phyloP scores from a whole-genome alignment of 2,329 filamentous ascomycete genomes.

The Calonectria henricotiae region DNA sequence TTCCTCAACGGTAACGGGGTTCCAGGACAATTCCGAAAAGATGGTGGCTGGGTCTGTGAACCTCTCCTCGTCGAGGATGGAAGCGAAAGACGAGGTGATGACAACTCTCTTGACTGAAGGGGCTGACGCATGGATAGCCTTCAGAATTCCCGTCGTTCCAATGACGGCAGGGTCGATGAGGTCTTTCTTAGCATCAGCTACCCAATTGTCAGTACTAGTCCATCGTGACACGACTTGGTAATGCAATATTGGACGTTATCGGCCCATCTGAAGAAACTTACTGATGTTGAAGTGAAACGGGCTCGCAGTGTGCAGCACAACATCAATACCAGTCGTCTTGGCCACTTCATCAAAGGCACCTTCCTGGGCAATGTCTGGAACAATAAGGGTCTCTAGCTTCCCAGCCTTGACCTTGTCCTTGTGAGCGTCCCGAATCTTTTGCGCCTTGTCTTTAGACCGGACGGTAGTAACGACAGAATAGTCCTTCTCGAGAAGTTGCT shows the following conservation, averaged over 20 bases:
- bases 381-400: conserved; percentile 71
- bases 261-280: conserved; percentile 41
- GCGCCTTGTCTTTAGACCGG: conserved; percentile 69
- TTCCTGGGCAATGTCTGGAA: conserved; percentile 83
- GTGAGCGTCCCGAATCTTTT: conserved; percentile 67
- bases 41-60: conserved; percentile 59
- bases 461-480: conserved; percentile 72
- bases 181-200: conserved; percentile 67
- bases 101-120: conserved; percentile 80
- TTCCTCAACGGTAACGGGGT: conserved; percentile 67
- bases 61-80: conserved; percentile 63
- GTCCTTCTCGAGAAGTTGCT: conserved; percentile 68
- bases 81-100: conserved; percentile 72
- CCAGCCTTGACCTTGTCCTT: conserved; percentile 58
- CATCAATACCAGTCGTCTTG: conserved; percentile 67
- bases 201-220: not conserved
- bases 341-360: conserved; percentile 81
- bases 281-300: conserved; percentile 72
- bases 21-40: conserved; percentile 70
- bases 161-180: conserved; percentile 73
- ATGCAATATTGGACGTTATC: not conserved
- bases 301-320: conserved; percentile 75
- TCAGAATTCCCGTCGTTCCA: conserved; percentile 79
- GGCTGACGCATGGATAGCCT: conserved; percentile 75
- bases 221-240: not conserved